Evolutionary conservation across 495 filamentous ascomycete species (phyloP).

Genomic region (Xylaria palmicola): DNA sequence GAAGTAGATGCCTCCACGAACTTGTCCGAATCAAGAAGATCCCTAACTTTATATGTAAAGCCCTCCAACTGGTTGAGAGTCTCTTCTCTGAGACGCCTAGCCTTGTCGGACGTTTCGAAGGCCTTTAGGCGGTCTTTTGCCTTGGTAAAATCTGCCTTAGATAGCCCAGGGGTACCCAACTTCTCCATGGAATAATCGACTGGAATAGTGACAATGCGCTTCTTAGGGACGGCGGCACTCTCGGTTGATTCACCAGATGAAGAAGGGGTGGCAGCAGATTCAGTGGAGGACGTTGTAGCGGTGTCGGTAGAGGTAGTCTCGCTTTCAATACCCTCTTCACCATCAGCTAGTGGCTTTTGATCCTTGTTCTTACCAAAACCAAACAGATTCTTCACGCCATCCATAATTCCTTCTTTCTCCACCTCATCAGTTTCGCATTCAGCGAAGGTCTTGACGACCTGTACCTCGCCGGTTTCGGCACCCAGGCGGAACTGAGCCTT

Average conservation of each 20-base stretch:
- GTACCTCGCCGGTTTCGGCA: constrained; percentile 76
- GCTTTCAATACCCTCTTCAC: constrained; percentile 50
- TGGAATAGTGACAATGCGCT: constrained; percentile 67
- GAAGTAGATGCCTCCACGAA: constrained; percentile 70
- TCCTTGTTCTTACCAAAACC: constrained; percentile 85
- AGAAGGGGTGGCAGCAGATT: constrained; percentile 44
- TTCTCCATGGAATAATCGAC: constrained; percentile 62
- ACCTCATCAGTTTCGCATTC: constrained; percentile 74
- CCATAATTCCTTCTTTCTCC: constrained; percentile 78
- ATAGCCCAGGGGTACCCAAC: constrained; percentile 57
- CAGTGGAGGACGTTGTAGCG: constrained; percentile 31
- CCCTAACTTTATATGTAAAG: constrained; percentile 88
- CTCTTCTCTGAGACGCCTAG: constrained; percentile 78
- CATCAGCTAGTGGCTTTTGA: constrained; percentile 72
- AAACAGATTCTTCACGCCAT: constrained; percentile 92
- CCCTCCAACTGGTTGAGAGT: constrained; percentile 87
- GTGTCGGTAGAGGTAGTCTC: constrained; percentile 40
- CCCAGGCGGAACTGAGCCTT: constrained; percentile 74
- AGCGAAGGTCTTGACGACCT: constrained; percentile 69
- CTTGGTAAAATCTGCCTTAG: constrained; percentile 58
- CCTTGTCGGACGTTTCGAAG: constrained; percentile 79
- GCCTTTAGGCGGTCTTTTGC: constrained; percentile 72
- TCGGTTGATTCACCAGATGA: constrained; percentile 42
- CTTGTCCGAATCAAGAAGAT: constrained; percentile 70
- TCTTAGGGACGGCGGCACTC: constrained; percentile 48